These are phyloP conservation scores for Geotrichum histeridarum DNA, from an alignment of 1,139 yeast genomes.

Conservation along the genomic window DNA sequence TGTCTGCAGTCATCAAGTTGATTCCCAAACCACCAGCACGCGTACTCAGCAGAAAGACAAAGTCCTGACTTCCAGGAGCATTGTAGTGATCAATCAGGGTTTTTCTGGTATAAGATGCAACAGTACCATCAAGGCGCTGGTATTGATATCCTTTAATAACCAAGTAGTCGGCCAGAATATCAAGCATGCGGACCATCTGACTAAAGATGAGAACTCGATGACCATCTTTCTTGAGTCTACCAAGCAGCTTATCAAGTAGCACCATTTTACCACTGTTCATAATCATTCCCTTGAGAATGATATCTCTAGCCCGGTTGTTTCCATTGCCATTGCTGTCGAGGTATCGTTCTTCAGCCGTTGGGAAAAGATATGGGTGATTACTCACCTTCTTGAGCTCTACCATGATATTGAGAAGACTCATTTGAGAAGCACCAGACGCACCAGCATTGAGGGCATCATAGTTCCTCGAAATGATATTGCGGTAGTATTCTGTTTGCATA, in stretches of 20 bases:
- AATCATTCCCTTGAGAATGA: constrained; percentile 78
- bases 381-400: constrained; percentile 94
- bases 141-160: constrained; percentile 84
- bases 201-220: constrained; percentile 92
- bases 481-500: constrained; percentile 89
- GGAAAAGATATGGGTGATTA: constrained; percentile 93
- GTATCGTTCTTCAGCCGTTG: constrained; percentile 85
- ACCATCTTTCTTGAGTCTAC: constrained; percentile 83
- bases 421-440: constrained; percentile 64
- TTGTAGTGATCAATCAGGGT: constrained; percentile 95
- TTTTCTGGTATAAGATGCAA: constrained; percentile 89
- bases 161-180: constrained; percentile 88
- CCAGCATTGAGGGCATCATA: constrained; percentile 89
- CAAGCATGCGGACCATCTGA: constrained; percentile 96
- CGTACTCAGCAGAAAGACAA: constrained; percentile 83
- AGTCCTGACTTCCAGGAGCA: constrained; percentile 88
- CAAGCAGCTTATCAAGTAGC: constrained; percentile 76
- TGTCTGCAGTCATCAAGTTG: constrained; percentile 97
- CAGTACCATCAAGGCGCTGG: constrained; percentile 94
- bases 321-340: constrained; percentile 51
- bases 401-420: constrained; percentile 86
- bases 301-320: constrained; percentile 61
- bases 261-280: constrained; percentile 99
- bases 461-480: constrained; percentile 85
- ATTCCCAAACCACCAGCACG: constrained; percentile 99